Percentiles rank a stretch among this genome's conserved stretches.
phyloP scores from a whole-genome alignment of 257 asterid species.

The Capsicum pubescens region DNA sequence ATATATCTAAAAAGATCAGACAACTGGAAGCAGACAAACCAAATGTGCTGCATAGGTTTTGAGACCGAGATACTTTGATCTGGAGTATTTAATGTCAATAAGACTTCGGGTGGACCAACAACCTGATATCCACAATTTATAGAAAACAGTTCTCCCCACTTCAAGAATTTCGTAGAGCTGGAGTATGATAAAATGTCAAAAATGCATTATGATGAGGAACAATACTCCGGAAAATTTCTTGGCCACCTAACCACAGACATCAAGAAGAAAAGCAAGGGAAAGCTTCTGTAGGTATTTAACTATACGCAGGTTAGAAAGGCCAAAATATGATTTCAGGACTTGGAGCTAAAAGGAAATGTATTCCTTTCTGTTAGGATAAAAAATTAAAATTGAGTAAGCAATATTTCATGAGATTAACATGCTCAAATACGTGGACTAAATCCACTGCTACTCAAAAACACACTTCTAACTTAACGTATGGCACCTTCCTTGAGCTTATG shows the following conservation, averaged over 20 bases:
- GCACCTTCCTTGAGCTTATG: constrained; percentile 9
- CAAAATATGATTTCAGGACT: not conserved
- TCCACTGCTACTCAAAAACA: not conserved
- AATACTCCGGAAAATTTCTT: not conserved
- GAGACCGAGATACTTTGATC: not conserved
- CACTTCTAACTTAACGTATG: not conserved
- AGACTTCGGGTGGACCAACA: not conserved
- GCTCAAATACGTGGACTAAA: not conserved
- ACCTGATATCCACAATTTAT: not conserved
- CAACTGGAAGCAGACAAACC: not conserved
- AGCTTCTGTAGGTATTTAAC: not conserved
- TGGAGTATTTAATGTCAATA: not conserved
- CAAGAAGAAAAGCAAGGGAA: not conserved
- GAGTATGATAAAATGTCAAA: not conserved
- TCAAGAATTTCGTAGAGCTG: constrained; percentile 5
- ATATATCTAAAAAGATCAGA: not conserved
- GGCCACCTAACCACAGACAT: not conserved
- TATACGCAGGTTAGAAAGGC: not conserved
- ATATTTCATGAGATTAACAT: not conserved
- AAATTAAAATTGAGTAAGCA: not conserved
- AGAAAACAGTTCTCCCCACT: not conserved
- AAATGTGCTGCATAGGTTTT: constrained; percentile 3
- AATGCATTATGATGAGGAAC: not conserved
- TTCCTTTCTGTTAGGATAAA: constrained; percentile 13
- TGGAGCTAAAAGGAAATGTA: constrained; percentile 3